These are phyloP conservation scores for Quercus alba DNA, from an alignment of 306 rosid genomes.

Conservation along the genomic window DNA sequence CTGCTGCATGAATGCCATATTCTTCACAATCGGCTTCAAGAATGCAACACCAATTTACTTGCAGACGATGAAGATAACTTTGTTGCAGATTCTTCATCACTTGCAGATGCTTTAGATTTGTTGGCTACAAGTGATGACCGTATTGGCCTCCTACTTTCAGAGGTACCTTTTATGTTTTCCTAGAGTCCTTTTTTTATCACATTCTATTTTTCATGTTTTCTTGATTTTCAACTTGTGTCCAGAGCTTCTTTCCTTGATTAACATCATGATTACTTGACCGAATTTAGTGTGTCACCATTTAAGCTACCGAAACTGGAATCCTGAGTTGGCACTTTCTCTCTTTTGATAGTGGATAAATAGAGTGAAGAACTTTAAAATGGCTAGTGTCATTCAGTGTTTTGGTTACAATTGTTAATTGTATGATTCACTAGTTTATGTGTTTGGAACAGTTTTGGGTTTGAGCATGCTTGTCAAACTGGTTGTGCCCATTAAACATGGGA, in stretches of 20 bases:
- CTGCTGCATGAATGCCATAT: constrained; percentile 54
- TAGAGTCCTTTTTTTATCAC: neutral
- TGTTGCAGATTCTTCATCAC: constrained; percentile 40
- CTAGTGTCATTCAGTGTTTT: neutral
- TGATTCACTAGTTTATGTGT: neutral
- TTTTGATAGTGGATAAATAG: too few species aligned
- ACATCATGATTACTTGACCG: too few species aligned
- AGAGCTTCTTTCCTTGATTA: neutral
- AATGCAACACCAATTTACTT: constrained; percentile 53
- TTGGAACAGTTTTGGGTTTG: neutral
- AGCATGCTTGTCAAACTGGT: neutral
- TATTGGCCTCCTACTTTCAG: constrained; percentile 54
- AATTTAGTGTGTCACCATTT: too few species aligned
- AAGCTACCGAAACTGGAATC: too few species aligned
- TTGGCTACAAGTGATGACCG: constrained; percentile 62
- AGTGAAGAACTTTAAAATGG: neutral
- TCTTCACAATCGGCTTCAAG: constrained; percentile 63
- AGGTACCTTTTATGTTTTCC: constrained; percentile 49
- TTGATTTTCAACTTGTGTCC: constrained; percentile 8
- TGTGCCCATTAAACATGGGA: neutral
- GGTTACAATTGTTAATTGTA: neutral
- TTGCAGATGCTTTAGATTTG: constrained; percentile 44
- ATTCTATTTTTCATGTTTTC: constrained; percentile 1
- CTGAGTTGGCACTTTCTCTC: too few species aligned
- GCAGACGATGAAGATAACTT: constrained; percentile 29